These are phyloP conservation scores for Alternaria sp. DNA, from an alignment of 2,329 filamentous ascomycete genomes.

Conservation along the genomic window DNA sequence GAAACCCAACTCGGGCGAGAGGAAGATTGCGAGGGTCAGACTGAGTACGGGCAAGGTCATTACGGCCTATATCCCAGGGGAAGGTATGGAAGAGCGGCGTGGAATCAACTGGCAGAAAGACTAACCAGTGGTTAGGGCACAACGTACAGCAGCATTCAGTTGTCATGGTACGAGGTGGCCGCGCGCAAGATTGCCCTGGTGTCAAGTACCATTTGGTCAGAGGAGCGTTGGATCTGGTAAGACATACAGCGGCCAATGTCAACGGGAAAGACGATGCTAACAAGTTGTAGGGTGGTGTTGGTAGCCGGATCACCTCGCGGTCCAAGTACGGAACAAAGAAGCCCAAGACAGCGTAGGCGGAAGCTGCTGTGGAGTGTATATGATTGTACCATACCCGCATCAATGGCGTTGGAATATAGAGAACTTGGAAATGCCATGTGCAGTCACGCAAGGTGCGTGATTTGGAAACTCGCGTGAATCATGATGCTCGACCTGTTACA, in stretches of 20 bases:
- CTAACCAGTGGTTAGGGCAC: slow-evolving; percentile 66
- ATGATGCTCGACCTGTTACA: neutral
- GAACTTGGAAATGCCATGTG: slow-evolving; percentile 1
- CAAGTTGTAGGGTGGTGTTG: slow-evolving; percentile 79
- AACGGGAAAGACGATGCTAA: slow-evolving; percentile 28
- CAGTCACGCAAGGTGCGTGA: neutral
- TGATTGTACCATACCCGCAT: slow-evolving; percentile 41
- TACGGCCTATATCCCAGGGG: slow-evolving; percentile 93
- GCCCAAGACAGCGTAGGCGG: slow-evolving; percentile 69
- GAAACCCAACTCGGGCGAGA: slow-evolving; percentile 97
- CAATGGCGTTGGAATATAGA: slow-evolving; percentile 27
- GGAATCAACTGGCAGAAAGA: slow-evolving; percentile 5
- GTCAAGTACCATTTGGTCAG: slow-evolving; percentile 94
- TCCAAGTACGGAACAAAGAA: slow-evolving; percentile 99
- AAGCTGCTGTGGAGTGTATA: slow-evolving; percentile 17
- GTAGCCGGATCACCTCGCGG: slow-evolving; percentile 80
- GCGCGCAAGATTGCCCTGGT: slow-evolving; percentile 97
- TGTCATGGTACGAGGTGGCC: slow-evolving; percentile 90
- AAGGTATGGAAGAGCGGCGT: slow-evolving; percentile 63
- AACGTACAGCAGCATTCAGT: slow-evolving; percentile 99
- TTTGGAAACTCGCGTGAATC: neutral
- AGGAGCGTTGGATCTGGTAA: slow-evolving; percentile 90
- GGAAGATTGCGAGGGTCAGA: slow-evolving; percentile 92
- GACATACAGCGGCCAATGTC: slow-evolving; percentile 46
- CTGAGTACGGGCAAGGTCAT: slow-evolving; percentile 86